Evolutionary conservation across 805 yeast genomes (phyloP), one percentile per base, ranked within the genome.

Genomic region (Lachancea waltii): DNA sequence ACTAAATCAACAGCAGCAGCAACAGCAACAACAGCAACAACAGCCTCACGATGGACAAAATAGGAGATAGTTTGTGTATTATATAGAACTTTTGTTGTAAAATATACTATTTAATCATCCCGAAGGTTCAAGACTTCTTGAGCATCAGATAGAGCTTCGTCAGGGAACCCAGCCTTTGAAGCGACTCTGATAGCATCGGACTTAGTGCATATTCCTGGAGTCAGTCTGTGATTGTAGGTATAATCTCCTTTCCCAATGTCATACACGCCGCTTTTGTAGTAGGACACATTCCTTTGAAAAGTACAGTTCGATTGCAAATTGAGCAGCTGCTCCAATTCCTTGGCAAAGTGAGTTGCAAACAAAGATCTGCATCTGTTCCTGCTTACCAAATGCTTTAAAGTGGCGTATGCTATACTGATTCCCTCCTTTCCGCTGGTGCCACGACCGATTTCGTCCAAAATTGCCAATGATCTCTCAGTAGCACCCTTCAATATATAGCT

Each of bases 341-440:
- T 54, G 0, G 81, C 85, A 60, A 79, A 87, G 65, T 87, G 96
- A 0, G 96, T 87, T 1, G 96, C 95, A 67, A 87, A 87, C n/a
- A 87, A 62, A 0, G 89, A 70, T 18, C 90, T 69, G 49, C 92
- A 80, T 47, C 72, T 67, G 46, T 79, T 83, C 3, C 56, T 56
- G 15, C 63, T 57, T 10, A 75, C 47, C 38, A 87, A 60, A 51
- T 78, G 73, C 27, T 72, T 58, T 33, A 87, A 58, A 0, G 89
- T 71, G 0, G 94, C 89, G 64, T 68, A 85, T 1, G 96, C 95
- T 38, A 87, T 78, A 1, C 95, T 82, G 3, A 83, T 66, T 1
- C 96, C 96, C 61, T 87, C 96, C 36, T 66, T 67, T 0, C 85
- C 80, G 39, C 94, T 81, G 0, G 96, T 87, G 0, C 96, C 96